Evolutionary conservation across 2,329 filamentous ascomycete species (phyloP).

Genomic region (Venturia asperata): DNA sequence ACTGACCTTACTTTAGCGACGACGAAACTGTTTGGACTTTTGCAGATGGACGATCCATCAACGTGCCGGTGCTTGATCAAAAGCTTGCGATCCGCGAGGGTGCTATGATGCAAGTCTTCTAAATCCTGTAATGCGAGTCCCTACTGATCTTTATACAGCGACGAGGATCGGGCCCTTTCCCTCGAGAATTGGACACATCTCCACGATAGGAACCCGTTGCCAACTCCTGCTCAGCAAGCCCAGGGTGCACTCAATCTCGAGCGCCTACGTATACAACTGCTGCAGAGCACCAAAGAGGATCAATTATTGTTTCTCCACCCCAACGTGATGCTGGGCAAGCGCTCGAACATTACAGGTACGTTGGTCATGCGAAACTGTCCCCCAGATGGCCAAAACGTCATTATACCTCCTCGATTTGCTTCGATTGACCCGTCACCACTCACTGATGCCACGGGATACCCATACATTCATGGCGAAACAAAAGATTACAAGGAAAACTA

Average conservation of each 20-base stretch:
- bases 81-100: not conserved
- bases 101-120: not conserved
- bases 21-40: not conserved
- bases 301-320: not conserved
- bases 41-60: not conserved
- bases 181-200: not conserved
- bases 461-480: not conserved
- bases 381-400: not conserved
- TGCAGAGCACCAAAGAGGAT: not conserved
- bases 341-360: not conserved
- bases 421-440: not conserved
- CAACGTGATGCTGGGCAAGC: not conserved
- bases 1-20: not conserved
- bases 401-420: not conserved
- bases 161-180: slow-evolving; percentile 1
- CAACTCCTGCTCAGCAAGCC: not conserved
- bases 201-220: not conserved
- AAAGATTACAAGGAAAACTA: not conserved
- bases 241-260: not conserved
- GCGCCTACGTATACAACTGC: not conserved
- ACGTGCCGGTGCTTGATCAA: not conserved
- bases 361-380: not conserved
- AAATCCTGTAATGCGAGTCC: not conserved
- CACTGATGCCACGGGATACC: not conserved
- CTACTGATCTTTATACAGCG: not conserved